Percentiles rank a stretch among this genome's conserved stretches.
Conservation (phyloP, 176 grass and related monocot genomes). For the Stipa capillata region DNA sequence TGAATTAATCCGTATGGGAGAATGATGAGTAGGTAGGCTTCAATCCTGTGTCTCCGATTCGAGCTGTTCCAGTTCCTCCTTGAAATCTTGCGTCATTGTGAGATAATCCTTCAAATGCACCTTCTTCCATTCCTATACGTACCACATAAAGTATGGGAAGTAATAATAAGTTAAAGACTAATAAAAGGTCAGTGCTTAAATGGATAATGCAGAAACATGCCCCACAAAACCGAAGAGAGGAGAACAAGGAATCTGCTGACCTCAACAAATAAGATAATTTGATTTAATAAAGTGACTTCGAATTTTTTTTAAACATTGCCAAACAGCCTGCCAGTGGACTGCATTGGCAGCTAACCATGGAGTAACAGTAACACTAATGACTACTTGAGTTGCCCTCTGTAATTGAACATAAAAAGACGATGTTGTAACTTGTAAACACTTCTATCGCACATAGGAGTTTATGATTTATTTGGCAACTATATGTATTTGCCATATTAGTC, state of each 20-base stretch:
- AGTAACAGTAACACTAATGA: background rate
- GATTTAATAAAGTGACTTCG: no score
- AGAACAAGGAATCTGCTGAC: no score
- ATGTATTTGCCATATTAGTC: background rate
- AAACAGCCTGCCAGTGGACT: background rate
- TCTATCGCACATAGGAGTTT: background rate
- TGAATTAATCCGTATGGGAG: conserved; percentile 14
- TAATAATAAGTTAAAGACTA: background rate
- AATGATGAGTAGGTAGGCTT: conserved; percentile 32
- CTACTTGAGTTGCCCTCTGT: no score
- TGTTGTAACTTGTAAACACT: background rate
- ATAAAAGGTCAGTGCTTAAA: background rate
- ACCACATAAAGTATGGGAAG: background rate
- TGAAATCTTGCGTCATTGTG: conserved; percentile 56
- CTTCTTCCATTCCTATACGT: conserved; percentile 60
- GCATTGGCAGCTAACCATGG: background rate
- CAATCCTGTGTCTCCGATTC: conserved; percentile 24
- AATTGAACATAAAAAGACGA: background rate
- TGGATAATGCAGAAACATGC: background rate
- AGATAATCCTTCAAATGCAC: conserved; percentile 61
- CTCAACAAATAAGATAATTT: no score
- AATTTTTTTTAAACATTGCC: no score
- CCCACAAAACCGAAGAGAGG: background rate
- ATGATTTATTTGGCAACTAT: no score
- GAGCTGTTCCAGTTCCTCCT: conserved; percentile 37